Conservation (phyloP, 108 stramenopile genomes). For the Hondaea fermentalgiana region DNA sequence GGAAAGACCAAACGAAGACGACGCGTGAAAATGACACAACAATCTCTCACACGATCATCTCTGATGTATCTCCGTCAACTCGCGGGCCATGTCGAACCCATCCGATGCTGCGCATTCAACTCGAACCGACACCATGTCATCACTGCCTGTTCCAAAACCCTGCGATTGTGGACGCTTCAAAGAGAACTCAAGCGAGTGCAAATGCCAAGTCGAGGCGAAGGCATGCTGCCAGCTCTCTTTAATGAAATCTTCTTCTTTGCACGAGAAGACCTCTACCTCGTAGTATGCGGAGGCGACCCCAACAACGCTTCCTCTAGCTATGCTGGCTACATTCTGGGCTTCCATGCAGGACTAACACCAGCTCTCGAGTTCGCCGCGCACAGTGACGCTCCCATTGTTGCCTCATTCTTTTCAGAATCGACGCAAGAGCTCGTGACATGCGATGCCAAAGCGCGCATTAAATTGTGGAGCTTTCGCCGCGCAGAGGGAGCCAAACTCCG, state of each 20-base stretch:
- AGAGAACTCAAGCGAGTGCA: neutral
- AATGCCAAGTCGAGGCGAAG: neutral
- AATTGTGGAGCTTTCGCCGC: neutral
- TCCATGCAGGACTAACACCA: neutral
- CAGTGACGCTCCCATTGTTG: neutral
- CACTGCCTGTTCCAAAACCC: neutral
- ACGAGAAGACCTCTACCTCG: neutral
- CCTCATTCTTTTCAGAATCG: neutral
- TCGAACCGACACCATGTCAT: neutral
- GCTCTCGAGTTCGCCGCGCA: neutral
- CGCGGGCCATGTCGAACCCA: neutral
- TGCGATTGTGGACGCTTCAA: neutral
- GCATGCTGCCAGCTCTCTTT: neutral
- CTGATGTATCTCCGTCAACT: neutral
- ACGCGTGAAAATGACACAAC: neutral
- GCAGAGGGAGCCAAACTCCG: neutral
- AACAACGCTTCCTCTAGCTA: neutral
- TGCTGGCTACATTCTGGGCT: neutral
- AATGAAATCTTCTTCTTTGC: neutral
- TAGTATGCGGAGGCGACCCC: neutral
- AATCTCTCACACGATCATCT: neutral
- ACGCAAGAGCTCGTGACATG: neutral
- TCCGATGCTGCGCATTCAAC: neutral
- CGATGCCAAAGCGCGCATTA: neutral
- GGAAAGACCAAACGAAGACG: neutral